Evolutionary conservation across 371 early-diverging fungal genomes (phyloP).

Genomic region (Rhizopus arrhizus): DNA sequence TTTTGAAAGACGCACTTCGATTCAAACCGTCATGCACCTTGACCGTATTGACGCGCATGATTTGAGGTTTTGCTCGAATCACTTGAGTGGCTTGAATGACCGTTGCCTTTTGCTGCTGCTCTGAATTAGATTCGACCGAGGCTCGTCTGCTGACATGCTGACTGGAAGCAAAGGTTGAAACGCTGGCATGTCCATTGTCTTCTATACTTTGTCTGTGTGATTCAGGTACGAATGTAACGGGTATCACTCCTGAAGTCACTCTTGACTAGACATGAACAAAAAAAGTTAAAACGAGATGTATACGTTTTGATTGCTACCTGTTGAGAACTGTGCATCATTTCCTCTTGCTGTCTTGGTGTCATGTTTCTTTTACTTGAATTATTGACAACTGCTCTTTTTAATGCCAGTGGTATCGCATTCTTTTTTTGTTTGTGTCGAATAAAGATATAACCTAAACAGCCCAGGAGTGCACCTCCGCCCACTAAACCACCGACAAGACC

Average conservation of each 20-base stretch:
- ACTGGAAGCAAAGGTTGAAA: constrained; percentile 3
- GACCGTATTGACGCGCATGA: constrained; percentile 53
- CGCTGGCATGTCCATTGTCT: not conserved
- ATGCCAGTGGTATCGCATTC: constrained; percentile 31
- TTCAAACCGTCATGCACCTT: constrained; percentile 24
- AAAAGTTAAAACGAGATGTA: not conserved
- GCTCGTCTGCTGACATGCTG: constrained; percentile 24
- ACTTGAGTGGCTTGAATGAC: constrained; percentile 46
- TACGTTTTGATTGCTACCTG: not conserved
- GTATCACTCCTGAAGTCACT: constrained; percentile 51
- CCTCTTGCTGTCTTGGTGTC: constrained; percentile 6
- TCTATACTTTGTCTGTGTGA: constrained; percentile 10
- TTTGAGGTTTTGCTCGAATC: constrained; percentile 45
- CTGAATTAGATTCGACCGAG: constrained; percentile 32
- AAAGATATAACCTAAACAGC: constrained; percentile 19
- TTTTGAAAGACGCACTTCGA: constrained; percentile 36
- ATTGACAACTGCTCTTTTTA: constrained; percentile 8
- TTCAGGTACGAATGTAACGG: constrained; percentile 46
- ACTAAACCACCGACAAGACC: constrained; percentile 43
- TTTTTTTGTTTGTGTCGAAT: constrained; percentile 31
- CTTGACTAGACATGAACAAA: constrained; percentile 3
- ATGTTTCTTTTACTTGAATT: constrained; percentile 1
- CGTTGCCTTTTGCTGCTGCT: constrained; percentile 17
- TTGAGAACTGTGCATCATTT: constrained; percentile 10
- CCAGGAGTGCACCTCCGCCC: constrained; percentile 30